A percentile compares a stretch with the other conserved stretches of the same genome.
phyloP scores from a whole-genome alignment of 768 basidiomycete species.

The Serpula lacrymans region DNA sequence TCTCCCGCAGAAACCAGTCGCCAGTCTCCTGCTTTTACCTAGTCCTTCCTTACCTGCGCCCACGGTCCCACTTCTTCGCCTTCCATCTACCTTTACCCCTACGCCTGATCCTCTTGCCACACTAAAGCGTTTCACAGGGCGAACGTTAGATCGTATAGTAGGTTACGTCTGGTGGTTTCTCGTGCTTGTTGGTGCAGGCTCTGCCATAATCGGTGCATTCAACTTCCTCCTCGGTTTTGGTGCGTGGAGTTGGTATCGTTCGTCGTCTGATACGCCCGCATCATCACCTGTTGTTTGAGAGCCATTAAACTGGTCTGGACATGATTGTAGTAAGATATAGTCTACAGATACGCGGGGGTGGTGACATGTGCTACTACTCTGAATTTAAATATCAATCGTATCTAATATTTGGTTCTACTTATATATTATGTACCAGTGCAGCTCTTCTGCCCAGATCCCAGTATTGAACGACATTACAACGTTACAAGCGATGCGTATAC shows the following conservation, averaged over 20 bases:
- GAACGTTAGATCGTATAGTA: conserved; percentile 64
- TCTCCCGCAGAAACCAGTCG: conserved; percentile 74
- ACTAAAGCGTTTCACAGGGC: conserved; percentile 64
- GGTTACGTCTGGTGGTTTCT: conserved; percentile 81
- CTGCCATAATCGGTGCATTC: conserved; percentile 61
- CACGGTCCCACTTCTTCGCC: conserved; percentile 39
- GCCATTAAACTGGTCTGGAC: too few relatives aligned
- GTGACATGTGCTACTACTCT: too few relatives aligned
- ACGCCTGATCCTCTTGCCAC: conserved; percentile 49
- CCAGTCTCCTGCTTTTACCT: conserved; percentile 66
- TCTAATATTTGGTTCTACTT: too few relatives aligned
- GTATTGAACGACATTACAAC: too few relatives aligned
- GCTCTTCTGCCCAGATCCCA: too few relatives aligned
- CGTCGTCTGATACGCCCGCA: conserved; percentile 10
- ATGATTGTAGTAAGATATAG: too few relatives aligned
- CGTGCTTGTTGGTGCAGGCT: conserved; percentile 74
- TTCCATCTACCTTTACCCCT: conserved; percentile 51
- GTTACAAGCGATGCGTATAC: background rate
- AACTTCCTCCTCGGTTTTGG: conserved; percentile 70
- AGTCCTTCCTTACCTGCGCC: conserved; percentile 22
- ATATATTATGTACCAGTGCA: too few relatives aligned
- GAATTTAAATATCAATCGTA: too few relatives aligned
- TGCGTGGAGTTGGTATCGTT: conserved; percentile 60
- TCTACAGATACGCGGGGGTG: too few relatives aligned
- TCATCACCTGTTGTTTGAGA: too few relatives aligned